phyloP scores from a whole-genome alignment of 2,329 filamentous ascomycete genomes.

The Pyricularia sp. region DNA sequence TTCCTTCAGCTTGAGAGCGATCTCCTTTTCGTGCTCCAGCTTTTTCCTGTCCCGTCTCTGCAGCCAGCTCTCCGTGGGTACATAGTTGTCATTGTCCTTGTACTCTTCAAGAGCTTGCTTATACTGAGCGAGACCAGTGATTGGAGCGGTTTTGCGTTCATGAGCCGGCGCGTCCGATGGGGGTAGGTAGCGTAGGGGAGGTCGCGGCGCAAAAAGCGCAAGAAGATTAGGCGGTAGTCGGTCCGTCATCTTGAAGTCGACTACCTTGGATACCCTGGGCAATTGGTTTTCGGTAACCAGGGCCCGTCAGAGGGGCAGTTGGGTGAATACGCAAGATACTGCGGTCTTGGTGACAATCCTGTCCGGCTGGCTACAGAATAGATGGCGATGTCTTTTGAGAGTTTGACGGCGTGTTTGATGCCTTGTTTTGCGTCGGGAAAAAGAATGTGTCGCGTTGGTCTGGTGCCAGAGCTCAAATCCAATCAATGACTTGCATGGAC shows the following conservation, averaged over 20 bases:
- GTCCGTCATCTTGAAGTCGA: slow-evolving; percentile 71
- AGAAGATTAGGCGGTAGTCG: slow-evolving; percentile 89
- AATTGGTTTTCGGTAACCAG: neutral
- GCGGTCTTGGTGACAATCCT: neutral
- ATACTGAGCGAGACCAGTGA: slow-evolving; percentile 66
- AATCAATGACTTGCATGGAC: neutral
- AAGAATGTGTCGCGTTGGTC: neutral
- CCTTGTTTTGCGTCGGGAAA: neutral
- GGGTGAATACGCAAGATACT: neutral
- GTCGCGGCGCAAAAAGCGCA: slow-evolving; percentile 89
- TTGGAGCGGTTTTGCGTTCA: slow-evolving; percentile 64
- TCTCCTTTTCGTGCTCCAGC: slow-evolving; percentile 63
- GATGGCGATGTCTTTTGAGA: neutral
- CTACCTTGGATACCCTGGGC: neutral
- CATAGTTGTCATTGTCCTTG: slow-evolving; percentile 66
- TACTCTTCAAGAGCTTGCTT: slow-evolving; percentile 67
- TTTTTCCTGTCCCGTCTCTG: slow-evolving; percentile 78
- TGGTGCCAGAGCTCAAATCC: neutral
- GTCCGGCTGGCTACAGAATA: neutral
- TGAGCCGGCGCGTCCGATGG: slow-evolving; percentile 76
- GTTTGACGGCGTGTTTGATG: neutral
- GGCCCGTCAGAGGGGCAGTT: neutral
- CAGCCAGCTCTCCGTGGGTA: slow-evolving; percentile 87
- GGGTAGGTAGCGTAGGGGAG: slow-evolving; percentile 80
- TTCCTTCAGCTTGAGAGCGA: slow-evolving; percentile 55